A percentile compares a stretch with the other conserved stretches of the same genome.
Evolutionary conservation across 139 green algal species (phyloP).

Genomic region (Pseudopediastrum boryanum): DNA sequence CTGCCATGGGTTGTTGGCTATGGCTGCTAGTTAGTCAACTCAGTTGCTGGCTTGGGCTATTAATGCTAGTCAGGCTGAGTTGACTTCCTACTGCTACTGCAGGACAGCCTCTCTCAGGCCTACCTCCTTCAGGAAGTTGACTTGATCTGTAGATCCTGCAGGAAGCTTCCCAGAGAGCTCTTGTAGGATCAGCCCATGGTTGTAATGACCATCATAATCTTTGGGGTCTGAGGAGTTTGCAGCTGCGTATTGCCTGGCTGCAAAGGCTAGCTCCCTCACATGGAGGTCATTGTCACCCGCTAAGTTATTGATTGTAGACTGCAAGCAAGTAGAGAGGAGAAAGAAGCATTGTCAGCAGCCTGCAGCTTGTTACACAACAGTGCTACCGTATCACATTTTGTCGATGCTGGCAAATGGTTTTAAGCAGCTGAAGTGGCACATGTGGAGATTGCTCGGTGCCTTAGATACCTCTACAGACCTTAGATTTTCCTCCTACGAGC

Average conservation of each 20-base stretch:
- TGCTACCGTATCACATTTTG: too few species aligned
- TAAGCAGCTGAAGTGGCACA: too few species aligned
- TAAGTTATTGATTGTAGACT: slow-evolving; percentile 1
- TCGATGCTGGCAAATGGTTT: too few species aligned
- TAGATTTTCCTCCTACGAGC: background rate
- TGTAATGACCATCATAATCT: slow-evolving; percentile 70
- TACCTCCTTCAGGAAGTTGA: slow-evolving; percentile 44
- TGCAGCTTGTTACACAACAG: slow-evolving; percentile 8
- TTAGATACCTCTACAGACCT: slow-evolving; percentile 8
- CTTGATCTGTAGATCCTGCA: slow-evolving; percentile 31
- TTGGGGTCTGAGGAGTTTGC: background rate
- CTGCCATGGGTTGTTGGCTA: too few species aligned
- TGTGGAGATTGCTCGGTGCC: too few species aligned
- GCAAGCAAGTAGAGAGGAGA: background rate
- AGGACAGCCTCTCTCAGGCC: background rate
- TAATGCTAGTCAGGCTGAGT: too few species aligned
- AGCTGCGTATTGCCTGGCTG: slow-evolving; percentile 50
- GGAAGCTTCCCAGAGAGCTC: slow-evolving; percentile 31
- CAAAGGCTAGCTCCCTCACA: slow-evolving; percentile 56
- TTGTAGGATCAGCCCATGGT: slow-evolving; percentile 74
- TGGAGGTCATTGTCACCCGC: slow-evolving; percentile 39
- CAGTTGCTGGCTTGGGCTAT: too few species aligned
- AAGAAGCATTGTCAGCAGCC: background rate
- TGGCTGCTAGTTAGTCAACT: too few species aligned
- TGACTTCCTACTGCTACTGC: too few species aligned